phyloP scores from a whole-genome alignment of 495 filamentous ascomycete genomes.

The Neurospora sp. region DNA sequence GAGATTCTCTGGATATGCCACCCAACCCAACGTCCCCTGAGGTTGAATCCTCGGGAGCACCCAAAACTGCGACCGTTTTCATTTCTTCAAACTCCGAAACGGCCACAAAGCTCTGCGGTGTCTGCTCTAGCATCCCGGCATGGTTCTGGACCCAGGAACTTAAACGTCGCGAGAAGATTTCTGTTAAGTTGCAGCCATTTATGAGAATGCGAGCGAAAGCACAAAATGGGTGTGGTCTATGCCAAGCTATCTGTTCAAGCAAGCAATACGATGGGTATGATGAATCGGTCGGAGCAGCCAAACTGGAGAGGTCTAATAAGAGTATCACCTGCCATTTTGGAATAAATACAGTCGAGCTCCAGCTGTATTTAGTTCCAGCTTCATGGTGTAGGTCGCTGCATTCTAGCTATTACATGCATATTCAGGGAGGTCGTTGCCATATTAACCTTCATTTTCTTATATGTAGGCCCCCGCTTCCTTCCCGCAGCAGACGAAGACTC shows the following conservation, averaged over 20 bases:
- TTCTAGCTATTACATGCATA: too few species aligned
- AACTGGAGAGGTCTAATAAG: too few species aligned
- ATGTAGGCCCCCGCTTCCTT: background rate
- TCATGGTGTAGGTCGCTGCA: background rate
- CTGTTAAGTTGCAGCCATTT: too few species aligned
- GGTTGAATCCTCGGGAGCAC: background rate
- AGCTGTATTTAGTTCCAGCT: too few species aligned
- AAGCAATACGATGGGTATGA: too few species aligned
- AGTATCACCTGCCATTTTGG: too few species aligned
- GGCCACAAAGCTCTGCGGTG: background rate
- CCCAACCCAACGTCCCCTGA: background rate
- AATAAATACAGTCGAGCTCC: too few species aligned
- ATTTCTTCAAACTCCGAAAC: background rate
- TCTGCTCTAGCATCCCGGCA: background rate
- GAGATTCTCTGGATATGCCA: background rate
- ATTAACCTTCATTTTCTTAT: fast-evolving
- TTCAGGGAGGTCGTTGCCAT: too few species aligned
- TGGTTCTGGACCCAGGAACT: background rate
- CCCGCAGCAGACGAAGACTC: background rate
- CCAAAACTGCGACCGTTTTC: background rate
- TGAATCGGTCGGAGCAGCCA: too few species aligned
- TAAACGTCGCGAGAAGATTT: background rate
- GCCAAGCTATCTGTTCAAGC: too few species aligned
- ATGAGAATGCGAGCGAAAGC: background rate
- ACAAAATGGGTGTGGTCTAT: background rate